These are phyloP conservation scores for Trametes gibbosa DNA, from an alignment of 768 basidiomycete genomes.

Conservation along the genomic window DNA sequence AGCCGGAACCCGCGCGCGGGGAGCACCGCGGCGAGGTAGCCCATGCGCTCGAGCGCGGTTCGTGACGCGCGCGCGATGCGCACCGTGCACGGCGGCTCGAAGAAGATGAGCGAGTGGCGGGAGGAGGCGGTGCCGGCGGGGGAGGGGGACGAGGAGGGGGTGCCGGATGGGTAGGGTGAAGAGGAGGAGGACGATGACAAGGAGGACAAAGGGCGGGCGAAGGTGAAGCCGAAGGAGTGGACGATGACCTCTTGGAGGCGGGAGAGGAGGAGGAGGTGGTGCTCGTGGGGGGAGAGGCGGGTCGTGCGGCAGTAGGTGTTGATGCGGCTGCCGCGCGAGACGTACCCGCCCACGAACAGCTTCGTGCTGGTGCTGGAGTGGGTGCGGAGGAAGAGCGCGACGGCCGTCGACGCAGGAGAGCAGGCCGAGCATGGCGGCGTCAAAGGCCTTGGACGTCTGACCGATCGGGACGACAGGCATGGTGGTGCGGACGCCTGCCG, in stretches of 20 bases:
- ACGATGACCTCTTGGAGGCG: background rate
- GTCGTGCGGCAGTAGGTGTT: constrained; percentile 12
- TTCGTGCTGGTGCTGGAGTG: background rate
- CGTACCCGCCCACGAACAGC: constrained; percentile 9
- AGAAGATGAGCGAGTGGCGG: constrained; percentile 9
- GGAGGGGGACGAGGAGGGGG: too few species aligned
- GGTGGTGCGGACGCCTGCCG: constrained; percentile 3
- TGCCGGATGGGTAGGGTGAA: too few species aligned
- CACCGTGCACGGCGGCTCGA: constrained; percentile 15
- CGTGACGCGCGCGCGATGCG: background rate
- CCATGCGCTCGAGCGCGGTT: background rate
- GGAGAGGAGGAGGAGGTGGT: background rate
- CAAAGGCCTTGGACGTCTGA: background rate
- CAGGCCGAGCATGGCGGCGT: constrained; percentile 1
- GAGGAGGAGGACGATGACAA: background rate
- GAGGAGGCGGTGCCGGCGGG: too few species aligned
- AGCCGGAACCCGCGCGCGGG: constrained; percentile 7
- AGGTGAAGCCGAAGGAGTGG: background rate
- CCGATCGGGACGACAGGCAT: constrained; percentile 5
- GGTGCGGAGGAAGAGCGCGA: constrained; percentile 8
- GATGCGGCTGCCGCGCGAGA: constrained; percentile 4
- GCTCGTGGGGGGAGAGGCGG: background rate
- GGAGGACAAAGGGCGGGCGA: background rate
- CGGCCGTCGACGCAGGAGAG: constrained; percentile 3
- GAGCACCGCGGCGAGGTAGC: background rate